Evolutionary conservation across 306 rosid species (phyloP), one percentile per base, ranked within the genome.

Genomic region (Cajanus cajan): DNA sequence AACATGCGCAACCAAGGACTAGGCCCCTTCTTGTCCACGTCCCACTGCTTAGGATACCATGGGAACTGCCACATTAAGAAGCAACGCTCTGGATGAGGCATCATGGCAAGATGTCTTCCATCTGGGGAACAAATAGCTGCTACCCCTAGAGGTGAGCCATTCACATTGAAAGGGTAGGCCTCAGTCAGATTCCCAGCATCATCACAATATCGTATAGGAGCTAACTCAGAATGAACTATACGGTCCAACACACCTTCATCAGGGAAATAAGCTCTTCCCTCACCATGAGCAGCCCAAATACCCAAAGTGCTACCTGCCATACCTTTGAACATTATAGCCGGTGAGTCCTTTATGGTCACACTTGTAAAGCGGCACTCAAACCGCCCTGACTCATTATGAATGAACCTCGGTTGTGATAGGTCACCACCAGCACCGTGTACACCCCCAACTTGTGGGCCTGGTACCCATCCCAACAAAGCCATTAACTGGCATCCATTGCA

Each of bases 1-100:
- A 94, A 90, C 98, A 94, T 91, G 59, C 86, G 88, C 83, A 91
- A 78, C 98, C 98, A 94, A 0, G 97, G 97, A 78, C 98, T 94
- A 58, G 98, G 98, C 41, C 96, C 97, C 59, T 80, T 87, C 83
- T 87, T 89, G 57, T 92, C 92, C 64, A 87, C 94, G 77, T 87
- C 68, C 98, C 98, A 93, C 63, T 83, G 86, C 86, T 91, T 91
- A 7, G 98, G 98, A 83, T 87, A 91, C 97, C 95, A 94, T 4
- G 98, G 98, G 67, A 80, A 91, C 80, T 94, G 97, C 96, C 98
- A 94, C 98, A 94, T 94, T 65, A 94, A 75, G 86, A 94, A 94
- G 90, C 98, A 91, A 41, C 98, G 97, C 78, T 93, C 98, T 0
- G 98, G 98, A 82, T 93, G 98, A 87, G 98, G 98, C 98, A 93